Evolutionary conservation across 768 basidiomycete genomes (phyloP).

Genomic region (Gloeostereum incarnatum): DNA sequence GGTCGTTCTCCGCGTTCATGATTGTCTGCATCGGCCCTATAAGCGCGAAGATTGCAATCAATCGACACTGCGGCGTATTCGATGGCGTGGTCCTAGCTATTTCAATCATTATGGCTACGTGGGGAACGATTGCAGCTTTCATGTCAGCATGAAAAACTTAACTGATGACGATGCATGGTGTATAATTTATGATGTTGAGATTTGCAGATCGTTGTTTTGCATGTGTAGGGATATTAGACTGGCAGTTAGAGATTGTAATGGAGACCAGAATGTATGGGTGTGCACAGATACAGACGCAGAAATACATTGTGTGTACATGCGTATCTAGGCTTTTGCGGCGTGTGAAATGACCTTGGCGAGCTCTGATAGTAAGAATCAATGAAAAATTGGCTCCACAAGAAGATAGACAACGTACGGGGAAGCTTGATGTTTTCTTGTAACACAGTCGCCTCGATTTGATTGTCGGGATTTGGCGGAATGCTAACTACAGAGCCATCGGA

Average conservation of each 20-base stretch:
- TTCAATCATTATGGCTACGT: conserved; percentile 58
- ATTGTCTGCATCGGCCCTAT: conserved; percentile 75
- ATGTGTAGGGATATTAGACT: too few relatives aligned
- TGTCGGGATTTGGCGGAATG: conserved; percentile 79
- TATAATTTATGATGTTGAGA: background rate
- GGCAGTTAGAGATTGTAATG: too few relatives aligned
- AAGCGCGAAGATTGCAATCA: conserved; percentile 55
- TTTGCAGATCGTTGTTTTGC: too few relatives aligned
- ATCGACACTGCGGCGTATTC: conserved; percentile 32
- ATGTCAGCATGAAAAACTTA: conserved; percentile 17
- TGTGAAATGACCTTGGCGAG: conserved; percentile 71
- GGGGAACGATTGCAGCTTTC: conserved; percentile 70
- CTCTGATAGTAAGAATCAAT: conserved; percentile 30
- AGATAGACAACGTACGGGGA: conserved; percentile 48
- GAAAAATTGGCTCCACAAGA: conserved; percentile 1
- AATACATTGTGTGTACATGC: conserved; percentile 6
- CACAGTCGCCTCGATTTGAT: conserved; percentile 79
- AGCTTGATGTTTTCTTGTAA: conserved; percentile 79
- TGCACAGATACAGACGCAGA: too few relatives aligned
- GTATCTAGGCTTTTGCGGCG: conserved; percentile 44
- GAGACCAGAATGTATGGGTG: too few relatives aligned
- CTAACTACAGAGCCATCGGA: conserved; percentile 47
- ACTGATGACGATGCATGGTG: conserved; percentile 4
- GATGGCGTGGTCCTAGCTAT: conserved; percentile 47
- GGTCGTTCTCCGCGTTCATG: conserved; percentile 77